These are phyloP conservation scores for Blastocystis sp. DNA, from an alignment of 352 stramenopile species.

Conservation along the genomic window DNA sequence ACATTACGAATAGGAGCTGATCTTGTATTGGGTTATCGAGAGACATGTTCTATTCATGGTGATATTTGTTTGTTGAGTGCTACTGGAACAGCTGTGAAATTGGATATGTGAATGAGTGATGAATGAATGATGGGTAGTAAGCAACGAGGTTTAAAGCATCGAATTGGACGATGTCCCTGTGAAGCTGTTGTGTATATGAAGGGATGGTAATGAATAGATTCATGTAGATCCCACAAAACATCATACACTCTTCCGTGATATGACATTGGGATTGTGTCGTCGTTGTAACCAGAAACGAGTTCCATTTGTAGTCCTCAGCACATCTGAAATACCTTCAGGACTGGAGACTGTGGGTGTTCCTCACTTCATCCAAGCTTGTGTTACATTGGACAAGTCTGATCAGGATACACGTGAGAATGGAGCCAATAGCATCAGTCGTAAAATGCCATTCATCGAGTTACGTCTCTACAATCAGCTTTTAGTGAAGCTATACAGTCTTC, in stretches of 20 bases:
- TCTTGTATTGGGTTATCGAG: constrained; percentile 91
- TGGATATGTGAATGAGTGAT: constrained; percentile 69
- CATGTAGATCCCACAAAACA: constrained; percentile 40
- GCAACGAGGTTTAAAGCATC: not conserved
- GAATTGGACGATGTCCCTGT: constrained; percentile 85
- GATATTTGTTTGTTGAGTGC: constrained; percentile 91
- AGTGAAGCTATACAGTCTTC: constrained; percentile 85
- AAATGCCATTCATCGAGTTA: constrained; percentile 95
- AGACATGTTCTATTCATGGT: constrained; percentile 92
- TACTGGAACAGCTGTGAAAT: constrained; percentile 81
- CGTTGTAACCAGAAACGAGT: constrained; percentile 8
- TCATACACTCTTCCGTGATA: constrained; percentile 54
- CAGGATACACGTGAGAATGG: constrained; percentile 87
- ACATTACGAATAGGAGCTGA: constrained; percentile 89
- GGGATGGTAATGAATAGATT: not conserved
- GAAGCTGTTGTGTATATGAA: constrained; percentile 74
- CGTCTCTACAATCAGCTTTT: constrained; percentile 93
- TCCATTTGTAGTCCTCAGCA: constrained; percentile 69
- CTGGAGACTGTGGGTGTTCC: constrained; percentile 84
- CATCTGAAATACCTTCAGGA: constrained; percentile 71
- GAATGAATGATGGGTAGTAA: not conserved
- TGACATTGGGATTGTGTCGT: constrained; percentile 13
- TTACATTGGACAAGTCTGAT: constrained; percentile 77
- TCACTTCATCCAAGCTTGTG: constrained; percentile 89
- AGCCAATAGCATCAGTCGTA: constrained; percentile 90